A percentile compares a stretch with the other conserved stretches of the same genome.
Conservation (phyloP, 129 eudicot genomes). For the Tagetes erecta region DNA sequence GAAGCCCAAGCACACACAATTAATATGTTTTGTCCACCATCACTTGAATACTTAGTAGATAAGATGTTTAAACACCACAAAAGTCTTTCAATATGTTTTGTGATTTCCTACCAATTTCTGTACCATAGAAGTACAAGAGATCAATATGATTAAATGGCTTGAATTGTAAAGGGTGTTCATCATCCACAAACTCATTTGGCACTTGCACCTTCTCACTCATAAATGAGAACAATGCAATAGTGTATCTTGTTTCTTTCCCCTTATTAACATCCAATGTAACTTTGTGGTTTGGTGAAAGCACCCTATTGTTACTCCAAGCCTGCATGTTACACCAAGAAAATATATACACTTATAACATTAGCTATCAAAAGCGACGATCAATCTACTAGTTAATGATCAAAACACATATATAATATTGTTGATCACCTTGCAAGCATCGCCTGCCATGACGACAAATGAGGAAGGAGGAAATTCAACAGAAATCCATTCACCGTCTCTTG, state of each 20-base stretch:
- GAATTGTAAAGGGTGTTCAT: conserved; percentile 48
- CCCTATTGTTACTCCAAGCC: conserved; percentile 81
- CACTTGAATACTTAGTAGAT: not conserved
- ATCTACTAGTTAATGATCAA: not conserved
- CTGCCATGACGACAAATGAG: conserved; percentile 78
- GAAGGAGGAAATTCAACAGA: conserved; percentile 56
- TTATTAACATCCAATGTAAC: conserved; percentile 45
- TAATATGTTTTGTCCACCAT: not conserved
- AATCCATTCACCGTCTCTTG: conserved; percentile 60
- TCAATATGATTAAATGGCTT: conserved; percentile 70
- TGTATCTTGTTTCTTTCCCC: conserved; percentile 62
- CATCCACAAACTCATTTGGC: conserved; percentile 63
- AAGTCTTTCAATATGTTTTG: conserved; percentile 66
- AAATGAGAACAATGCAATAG: conserved; percentile 62
- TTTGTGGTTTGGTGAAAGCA: conserved; percentile 67
- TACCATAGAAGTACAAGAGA: conserved; percentile 57
- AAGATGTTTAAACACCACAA: conserved; percentile 55
- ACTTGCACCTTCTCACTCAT: conserved; percentile 50
- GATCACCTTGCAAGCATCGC: conserved; percentile 74
- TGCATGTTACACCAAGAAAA: conserved; percentile 10
- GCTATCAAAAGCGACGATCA: not conserved
- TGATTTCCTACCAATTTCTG: conserved; percentile 63
- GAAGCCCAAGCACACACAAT: not conserved
- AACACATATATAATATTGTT: not conserved
- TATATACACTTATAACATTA: not conserved